These are phyloP conservation scores for Udeniomyces megalosporus DNA, from an alignment of 768 basidiomycete species.

Conservation along the genomic window DNA sequence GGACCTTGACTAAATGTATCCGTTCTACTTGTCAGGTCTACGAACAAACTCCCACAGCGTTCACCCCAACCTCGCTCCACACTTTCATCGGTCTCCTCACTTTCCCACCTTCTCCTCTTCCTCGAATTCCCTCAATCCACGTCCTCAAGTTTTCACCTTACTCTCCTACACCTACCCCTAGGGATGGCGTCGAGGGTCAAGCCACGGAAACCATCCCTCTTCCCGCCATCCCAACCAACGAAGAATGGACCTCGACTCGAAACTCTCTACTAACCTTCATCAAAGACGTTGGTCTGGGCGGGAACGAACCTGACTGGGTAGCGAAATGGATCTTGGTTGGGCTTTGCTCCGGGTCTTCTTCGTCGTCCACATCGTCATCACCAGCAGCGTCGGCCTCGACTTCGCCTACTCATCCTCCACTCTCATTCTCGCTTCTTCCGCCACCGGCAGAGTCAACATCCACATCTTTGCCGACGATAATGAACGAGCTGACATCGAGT, in stretches of 20 bases:
- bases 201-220: too few relatives aligned
- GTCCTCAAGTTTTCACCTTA: not conserved
- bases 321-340: constrained; percentile 23
- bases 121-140: constrained; percentile 4
- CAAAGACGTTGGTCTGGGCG: constrained; percentile 14
- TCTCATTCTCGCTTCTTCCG: not conserved
- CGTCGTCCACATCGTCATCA: too few relatives aligned
- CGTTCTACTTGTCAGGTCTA: not conserved
- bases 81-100: not conserved
- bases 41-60: not conserved
- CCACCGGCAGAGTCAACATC: not conserved
- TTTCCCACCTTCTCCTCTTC: not conserved
- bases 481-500: too few relatives aligned
- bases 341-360: constrained; percentile 17
- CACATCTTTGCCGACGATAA: too few relatives aligned
- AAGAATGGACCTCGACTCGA: too few relatives aligned
- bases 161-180: not conserved
- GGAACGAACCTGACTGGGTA: constrained; percentile 20
- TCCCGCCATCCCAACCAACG: not conserved
- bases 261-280: not conserved
- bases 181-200: too few relatives aligned
- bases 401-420: too few relatives aligned
- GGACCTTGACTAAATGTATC: not conserved
- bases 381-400: too few relatives aligned
- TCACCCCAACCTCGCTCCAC: not conserved